phyloP scores from a whole-genome alignment of 371 early-diverging fungal genomes.

The Mortierella sp. region DNA sequence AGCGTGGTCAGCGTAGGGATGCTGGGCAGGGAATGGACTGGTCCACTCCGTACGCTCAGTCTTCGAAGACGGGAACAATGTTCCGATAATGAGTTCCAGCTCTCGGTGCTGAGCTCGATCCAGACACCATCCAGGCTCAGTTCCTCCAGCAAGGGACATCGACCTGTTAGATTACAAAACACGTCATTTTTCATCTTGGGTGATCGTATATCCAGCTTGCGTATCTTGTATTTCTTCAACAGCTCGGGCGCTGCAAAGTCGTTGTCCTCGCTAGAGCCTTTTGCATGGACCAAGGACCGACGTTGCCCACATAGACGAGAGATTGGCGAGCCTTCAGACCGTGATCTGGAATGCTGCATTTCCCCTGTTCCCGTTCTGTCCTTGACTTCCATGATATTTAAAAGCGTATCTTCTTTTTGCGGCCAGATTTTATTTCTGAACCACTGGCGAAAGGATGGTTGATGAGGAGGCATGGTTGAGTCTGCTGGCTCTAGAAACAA shows the following conservation, averaged over 20 bases:
- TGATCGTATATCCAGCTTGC: constrained; percentile 12
- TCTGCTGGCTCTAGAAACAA: constrained; percentile 15
- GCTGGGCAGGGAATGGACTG: constrained; percentile 6
- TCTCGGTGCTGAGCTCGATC: constrained; percentile 9
- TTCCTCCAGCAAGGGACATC: constrained; percentile 26
- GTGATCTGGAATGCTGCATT: constrained; percentile 2
- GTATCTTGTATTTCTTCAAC: constrained; percentile 13
- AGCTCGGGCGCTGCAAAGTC: background rate
- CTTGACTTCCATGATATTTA: constrained; percentile 2
- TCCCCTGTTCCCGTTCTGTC: no score
- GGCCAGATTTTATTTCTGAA: constrained; percentile 4
- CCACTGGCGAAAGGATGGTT: constrained; percentile 8
- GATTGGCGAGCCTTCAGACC: background rate
- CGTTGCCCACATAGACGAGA: background rate
- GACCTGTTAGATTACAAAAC: constrained; percentile 5
- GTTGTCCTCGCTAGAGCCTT: no score
- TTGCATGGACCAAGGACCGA: background rate
- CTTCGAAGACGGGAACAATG: constrained; percentile 12
- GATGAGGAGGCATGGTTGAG: background rate
- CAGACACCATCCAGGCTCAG: constrained; percentile 21
- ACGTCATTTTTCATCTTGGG: constrained; percentile 17
- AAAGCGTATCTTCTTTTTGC: constrained; percentile 2
- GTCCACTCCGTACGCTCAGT: constrained; percentile 14
- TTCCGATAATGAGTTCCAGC: constrained; percentile 12
- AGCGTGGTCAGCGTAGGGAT: constrained; percentile 7